Conservation (phyloP, 257 asterid species). For the Primulina huaijiensis region DNA sequence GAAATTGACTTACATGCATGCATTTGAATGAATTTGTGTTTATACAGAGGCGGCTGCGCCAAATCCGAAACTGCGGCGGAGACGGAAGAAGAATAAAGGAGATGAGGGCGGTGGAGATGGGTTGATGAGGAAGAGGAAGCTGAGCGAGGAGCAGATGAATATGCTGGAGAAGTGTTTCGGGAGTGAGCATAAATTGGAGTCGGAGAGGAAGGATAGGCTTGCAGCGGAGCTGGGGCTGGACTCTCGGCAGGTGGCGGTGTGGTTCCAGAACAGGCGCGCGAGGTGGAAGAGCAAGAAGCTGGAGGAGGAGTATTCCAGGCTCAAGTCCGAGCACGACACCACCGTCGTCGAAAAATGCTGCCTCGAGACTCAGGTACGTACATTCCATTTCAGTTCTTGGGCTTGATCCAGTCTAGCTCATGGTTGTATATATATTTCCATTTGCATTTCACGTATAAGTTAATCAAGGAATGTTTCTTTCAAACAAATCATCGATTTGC, state of each 20-base stretch:
- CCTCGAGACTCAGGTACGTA: conserved; percentile 63
- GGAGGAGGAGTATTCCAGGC: conserved; percentile 71
- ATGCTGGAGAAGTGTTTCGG: conserved; percentile 62
- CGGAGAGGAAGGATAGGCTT: conserved; percentile 79
- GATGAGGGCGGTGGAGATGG: conserved; percentile 27
- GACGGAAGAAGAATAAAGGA: conserved; percentile 26
- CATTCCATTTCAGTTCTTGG: too few relatives aligned
- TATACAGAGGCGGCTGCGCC: conserved; percentile 11
- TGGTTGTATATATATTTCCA: too few relatives aligned
- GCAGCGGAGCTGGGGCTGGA: conserved; percentile 84
- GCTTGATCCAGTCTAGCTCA: too few relatives aligned
- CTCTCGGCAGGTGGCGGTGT: conserved; percentile 92
- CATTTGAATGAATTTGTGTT: not conserved
- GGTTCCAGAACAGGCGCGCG: conserved; percentile 92
- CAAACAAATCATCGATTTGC: too few relatives aligned
- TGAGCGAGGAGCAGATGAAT: conserved; percentile 63
- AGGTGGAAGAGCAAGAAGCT: conserved; percentile 85
- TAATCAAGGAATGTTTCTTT: too few relatives aligned
- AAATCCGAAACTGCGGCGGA: conserved; percentile 27
- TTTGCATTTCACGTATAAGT: too few relatives aligned
- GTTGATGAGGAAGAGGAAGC: conserved; percentile 67
- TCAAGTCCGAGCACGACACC: conserved; percentile 48
- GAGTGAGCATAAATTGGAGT: conserved; percentile 70
- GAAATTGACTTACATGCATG: not conserved
- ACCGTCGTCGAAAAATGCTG: conserved; percentile 61